Conservation (phyloP, 2,329 filamentous ascomycete species). For the Claviceps maximensis region DNA sequence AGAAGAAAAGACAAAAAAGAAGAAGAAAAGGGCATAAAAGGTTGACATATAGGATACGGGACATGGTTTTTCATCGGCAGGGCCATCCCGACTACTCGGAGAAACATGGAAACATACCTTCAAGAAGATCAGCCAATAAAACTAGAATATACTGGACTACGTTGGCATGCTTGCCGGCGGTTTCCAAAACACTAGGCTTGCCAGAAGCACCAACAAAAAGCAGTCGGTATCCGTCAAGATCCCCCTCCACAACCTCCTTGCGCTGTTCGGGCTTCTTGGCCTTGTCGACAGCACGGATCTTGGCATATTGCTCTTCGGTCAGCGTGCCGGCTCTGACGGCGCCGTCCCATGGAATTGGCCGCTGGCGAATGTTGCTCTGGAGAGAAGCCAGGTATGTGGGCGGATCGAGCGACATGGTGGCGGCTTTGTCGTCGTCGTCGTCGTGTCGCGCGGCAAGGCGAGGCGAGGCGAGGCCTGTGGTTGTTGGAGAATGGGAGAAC, state of each 20-base stretch:
- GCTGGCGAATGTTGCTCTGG: constrained; percentile 92
- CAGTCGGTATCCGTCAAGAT: constrained; percentile 65
- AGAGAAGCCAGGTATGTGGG: constrained; percentile 75
- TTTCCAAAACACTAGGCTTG: constrained; percentile 61
- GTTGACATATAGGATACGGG: background rate
- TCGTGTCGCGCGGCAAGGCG: constrained; percentile 11
- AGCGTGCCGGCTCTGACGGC: constrained; percentile 87
- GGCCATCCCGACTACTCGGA: background rate
- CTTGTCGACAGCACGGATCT: constrained; percentile 95
- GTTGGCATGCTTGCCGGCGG: constrained; percentile 72
- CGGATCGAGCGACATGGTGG: constrained; percentile 74
- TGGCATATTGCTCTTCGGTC: constrained; percentile 84
- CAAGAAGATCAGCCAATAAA: constrained; percentile 72
- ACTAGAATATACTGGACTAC: constrained; percentile 94
- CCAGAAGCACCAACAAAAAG: constrained; percentile 70
- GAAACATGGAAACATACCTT: constrained; percentile 46
- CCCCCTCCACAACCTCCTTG: constrained; percentile 65
- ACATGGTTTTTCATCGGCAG: background rate
- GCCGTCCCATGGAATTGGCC: constrained; percentile 95
- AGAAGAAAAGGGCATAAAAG: too few species aligned
- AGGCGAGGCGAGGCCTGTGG: constrained; percentile 9
- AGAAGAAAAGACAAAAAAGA: too few species aligned
- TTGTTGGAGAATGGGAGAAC: background rate
- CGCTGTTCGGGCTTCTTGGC: constrained; percentile 76
- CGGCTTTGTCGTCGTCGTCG: constrained; percentile 7